phyloP scores from a whole-genome alignment of 495 filamentous ascomycete genomes.

The Tuber aestivum region DNA sequence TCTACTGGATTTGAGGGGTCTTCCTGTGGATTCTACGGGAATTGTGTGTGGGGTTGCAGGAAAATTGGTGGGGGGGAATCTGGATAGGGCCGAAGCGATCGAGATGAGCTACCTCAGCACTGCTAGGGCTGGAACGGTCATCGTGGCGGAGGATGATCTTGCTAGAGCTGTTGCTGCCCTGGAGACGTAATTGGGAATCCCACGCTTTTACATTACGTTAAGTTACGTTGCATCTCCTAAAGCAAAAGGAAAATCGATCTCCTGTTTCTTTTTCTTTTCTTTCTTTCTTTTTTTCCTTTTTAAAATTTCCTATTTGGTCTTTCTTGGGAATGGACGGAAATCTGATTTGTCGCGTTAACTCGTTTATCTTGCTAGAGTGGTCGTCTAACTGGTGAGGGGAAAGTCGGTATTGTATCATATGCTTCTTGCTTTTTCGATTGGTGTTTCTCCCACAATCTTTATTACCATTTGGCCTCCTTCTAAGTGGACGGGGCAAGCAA shows the following conservation, averaged over 20 bases:
- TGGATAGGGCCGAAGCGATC: slow-evolving; percentile 47
- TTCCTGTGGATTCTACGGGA: slow-evolving; percentile 84
- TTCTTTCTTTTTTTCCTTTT: slow-evolving; percentile 13
- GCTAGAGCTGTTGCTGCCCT: slow-evolving; percentile 65
- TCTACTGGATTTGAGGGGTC: slow-evolving; percentile 71
- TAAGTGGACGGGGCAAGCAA: background rate
- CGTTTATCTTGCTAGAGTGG: background rate
- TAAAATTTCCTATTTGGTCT: slow-evolving; percentile 13
- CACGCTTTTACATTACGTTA: slow-evolving; percentile 2
- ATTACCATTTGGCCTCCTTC: background rate
- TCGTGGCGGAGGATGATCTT: slow-evolving; percentile 69
- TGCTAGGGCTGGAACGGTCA: slow-evolving; percentile 81
- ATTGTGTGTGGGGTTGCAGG: slow-evolving; percentile 91
- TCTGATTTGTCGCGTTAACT: background rate
- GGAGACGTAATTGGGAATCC: slow-evolving; percentile 36
- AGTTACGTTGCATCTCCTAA: slow-evolving; percentile 22
- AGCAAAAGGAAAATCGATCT: slow-evolving; percentile 8
- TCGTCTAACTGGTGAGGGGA: background rate
- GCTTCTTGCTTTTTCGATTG: slow-evolving; percentile 8
- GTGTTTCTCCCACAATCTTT: background rate
- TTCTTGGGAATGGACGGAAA: background rate
- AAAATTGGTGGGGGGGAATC: slow-evolving; percentile 54
- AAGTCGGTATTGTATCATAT: background rate
- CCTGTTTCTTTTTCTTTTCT: background rate
- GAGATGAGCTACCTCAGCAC: slow-evolving; percentile 90